phyloP scores from a whole-genome alignment of 441 rosid species.

The Pelargonium fulgidum region DNA sequence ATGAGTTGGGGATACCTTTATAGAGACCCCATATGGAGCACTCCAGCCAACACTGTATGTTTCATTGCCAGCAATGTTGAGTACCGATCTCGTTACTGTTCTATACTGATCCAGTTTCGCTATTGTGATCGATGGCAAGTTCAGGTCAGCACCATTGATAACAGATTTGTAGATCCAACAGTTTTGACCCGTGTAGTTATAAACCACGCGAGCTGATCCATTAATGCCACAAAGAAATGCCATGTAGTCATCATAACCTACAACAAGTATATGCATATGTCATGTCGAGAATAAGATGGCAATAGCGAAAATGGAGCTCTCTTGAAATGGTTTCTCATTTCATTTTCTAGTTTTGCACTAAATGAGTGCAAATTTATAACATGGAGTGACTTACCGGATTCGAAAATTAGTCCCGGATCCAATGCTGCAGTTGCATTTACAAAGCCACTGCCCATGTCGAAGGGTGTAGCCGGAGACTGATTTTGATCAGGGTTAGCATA shows the following conservation, averaged over 20 bases:
- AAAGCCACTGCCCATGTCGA: conserved; percentile 95
- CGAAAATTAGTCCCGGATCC: conserved; percentile 75
- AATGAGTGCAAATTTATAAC: neutral
- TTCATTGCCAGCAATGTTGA: conserved; percentile 60
- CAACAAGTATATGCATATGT: conserved; percentile 7
- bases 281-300: too few relatives aligned
- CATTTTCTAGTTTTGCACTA: too few relatives aligned
- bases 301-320: too few relatives aligned
- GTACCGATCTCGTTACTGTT: conserved; percentile 48
- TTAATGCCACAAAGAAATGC: conserved; percentile 82
- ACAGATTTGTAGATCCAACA: conserved; percentile 46
- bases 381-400: conserved; percentile 51
- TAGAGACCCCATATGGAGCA: conserved; percentile 57
- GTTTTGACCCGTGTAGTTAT: conserved; percentile 71
- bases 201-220: conserved; percentile 62
- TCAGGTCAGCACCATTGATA: conserved; percentile 51
- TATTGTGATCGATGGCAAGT: conserved; percentile 77
- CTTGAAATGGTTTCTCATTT: too few relatives aligned
- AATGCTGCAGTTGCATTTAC: conserved; percentile 86
- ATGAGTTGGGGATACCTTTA: conserved; percentile 58
- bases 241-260: conserved; percentile 70
- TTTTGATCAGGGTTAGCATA: conserved; percentile 70
- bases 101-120: conserved; percentile 44
- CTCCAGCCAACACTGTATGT: conserved; percentile 64
- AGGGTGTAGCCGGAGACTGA: conserved; percentile 82